phyloP scores from a whole-genome alignment of 768 basidiomycete species.

The Lyophyllum semitale region DNA sequence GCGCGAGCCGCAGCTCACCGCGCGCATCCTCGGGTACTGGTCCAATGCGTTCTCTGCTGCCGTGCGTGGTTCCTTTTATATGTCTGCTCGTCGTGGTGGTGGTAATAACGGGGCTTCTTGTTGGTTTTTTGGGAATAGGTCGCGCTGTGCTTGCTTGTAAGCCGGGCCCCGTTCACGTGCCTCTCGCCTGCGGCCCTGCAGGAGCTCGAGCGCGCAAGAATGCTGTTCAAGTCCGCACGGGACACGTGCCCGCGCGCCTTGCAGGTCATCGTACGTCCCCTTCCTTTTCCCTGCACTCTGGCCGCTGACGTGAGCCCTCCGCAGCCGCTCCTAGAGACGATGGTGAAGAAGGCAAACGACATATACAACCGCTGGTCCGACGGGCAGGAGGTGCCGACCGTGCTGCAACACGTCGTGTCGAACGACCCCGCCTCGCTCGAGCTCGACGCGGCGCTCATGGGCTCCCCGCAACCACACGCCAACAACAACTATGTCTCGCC shows the following conservation, averaged over 20 bases:
- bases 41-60: constrained; percentile 55
- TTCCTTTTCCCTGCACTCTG: not conserved
- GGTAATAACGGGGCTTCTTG: too few relatives aligned
- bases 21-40: constrained; percentile 55
- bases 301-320: constrained; percentile 1
- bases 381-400: constrained; percentile 44
- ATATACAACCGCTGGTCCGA: constrained; percentile 49
- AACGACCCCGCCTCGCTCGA: constrained; percentile 20
- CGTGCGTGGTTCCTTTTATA: constrained; percentile 29
- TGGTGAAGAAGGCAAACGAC: constrained; percentile 53
- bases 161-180: constrained; percentile 67
- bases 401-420: constrained; percentile 32
- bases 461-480: constrained; percentile 4
- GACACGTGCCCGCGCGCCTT: constrained; percentile 45
- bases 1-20: constrained; percentile 59
- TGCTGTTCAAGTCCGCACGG: constrained; percentile 46
- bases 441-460: constrained; percentile 12
- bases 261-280: constrained; percentile 44
- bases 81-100: not conserved
- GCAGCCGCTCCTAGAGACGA: constrained; percentile 49
- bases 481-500: constrained; percentile 19
- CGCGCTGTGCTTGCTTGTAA: constrained; percentile 54
- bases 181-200: constrained; percentile 63
- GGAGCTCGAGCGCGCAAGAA: constrained; percentile 54
- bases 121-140: constrained; percentile 30